Percentiles rank a stretch among this genome's conserved stretches.
These are phyloP conservation scores for Phytopythium chamaehyphon DNA, from an alignment of 352 stramenopile genomes.

Conservation along the genomic window DNA sequence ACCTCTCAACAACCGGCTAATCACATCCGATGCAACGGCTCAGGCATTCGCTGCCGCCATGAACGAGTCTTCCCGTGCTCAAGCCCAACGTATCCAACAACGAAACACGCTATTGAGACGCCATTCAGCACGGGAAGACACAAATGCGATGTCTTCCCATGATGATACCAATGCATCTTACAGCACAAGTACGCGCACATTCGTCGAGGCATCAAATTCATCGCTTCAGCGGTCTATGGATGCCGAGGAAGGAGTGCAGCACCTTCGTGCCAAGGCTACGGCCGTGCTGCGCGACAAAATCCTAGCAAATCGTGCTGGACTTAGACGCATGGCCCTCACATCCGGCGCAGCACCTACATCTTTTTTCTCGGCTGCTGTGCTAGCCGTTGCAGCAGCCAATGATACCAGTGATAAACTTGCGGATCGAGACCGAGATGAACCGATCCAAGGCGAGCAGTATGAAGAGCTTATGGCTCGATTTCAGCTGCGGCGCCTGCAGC, in stretches of 20 bases:
- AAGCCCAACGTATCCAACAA: background rate
- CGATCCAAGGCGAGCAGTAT: slow-evolving; percentile 21
- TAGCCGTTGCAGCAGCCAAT: background rate
- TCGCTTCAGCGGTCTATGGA: background rate
- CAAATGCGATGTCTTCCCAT: background rate
- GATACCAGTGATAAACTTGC: background rate
- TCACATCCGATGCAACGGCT: slow-evolving; percentile 1
- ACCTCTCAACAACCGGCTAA: slow-evolving; percentile 2
- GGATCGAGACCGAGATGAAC: background rate
- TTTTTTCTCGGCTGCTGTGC: slow-evolving; percentile 2
- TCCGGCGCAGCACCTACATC: background rate
- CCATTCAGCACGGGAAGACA: slow-evolving; percentile 2
- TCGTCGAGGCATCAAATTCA: background rate
- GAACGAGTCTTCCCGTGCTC: background rate
- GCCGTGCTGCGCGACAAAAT: background rate
- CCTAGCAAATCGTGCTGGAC: background rate
- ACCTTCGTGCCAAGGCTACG: background rate
- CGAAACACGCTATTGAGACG: background rate
- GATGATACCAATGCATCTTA: background rate
- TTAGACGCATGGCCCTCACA: slow-evolving; percentile 3
- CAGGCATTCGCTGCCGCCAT: slow-evolving; percentile 2
- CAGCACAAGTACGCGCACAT: background rate
- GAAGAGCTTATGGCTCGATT: slow-evolving; percentile 54
- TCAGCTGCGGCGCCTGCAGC: slow-evolving; percentile 31
- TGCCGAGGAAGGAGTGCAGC: slow-evolving; percentile 2